phyloP scores from a whole-genome alignment of 1,284 basidiomycete species.

The Ceratobasidium sp. region DNA sequence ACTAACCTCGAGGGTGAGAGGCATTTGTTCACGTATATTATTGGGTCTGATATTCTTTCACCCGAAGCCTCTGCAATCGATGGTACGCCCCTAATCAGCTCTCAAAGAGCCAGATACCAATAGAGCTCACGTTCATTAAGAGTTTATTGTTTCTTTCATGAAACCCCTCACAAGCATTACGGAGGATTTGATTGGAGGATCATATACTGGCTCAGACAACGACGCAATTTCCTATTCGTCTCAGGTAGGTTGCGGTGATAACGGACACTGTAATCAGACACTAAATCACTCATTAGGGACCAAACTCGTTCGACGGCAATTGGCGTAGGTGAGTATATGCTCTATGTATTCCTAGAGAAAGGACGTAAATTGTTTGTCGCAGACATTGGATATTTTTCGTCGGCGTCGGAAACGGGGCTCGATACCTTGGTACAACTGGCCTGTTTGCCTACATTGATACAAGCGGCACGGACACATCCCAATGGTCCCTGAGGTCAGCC shows the following conservation, averaged over 20 bases:
- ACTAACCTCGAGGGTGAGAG: slow-evolving; percentile 20
- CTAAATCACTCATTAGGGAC: slow-evolving; percentile 59
- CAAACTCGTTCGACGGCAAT: slow-evolving; percentile 71
- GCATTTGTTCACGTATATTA: slow-evolving; percentile 51
- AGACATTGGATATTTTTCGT: slow-evolving; percentile 56
- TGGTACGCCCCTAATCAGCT: slow-evolving; percentile 55
- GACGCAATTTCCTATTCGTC: slow-evolving; percentile 35
- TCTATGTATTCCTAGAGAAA: not conserved
- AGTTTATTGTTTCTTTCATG: slow-evolving; percentile 42
- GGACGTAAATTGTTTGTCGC: slow-evolving; percentile 48
- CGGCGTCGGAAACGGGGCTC: slow-evolving; percentile 66
- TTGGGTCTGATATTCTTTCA: slow-evolving; percentile 51
- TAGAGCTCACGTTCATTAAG: slow-evolving; percentile 58
- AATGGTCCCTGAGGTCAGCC: slow-evolving; percentile 67
- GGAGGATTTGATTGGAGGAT: slow-evolving; percentile 58
- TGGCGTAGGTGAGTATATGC: slow-evolving; percentile 61
- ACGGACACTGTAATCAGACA: slow-evolving; percentile 21
- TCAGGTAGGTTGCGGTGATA: slow-evolving; percentile 16
- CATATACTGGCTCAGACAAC: slow-evolving; percentile 40
- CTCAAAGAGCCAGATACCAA: slow-evolving; percentile 55
- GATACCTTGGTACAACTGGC: slow-evolving; percentile 68
- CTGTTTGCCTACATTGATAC: slow-evolving; percentile 72
- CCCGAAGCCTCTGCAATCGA: slow-evolving; percentile 59
- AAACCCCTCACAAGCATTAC: slow-evolving; percentile 47
- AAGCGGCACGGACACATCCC: slow-evolving; percentile 66